Conservation (phyloP, 2,329 filamentous ascomycete genomes). For the Byssochlamys sp. region DNA sequence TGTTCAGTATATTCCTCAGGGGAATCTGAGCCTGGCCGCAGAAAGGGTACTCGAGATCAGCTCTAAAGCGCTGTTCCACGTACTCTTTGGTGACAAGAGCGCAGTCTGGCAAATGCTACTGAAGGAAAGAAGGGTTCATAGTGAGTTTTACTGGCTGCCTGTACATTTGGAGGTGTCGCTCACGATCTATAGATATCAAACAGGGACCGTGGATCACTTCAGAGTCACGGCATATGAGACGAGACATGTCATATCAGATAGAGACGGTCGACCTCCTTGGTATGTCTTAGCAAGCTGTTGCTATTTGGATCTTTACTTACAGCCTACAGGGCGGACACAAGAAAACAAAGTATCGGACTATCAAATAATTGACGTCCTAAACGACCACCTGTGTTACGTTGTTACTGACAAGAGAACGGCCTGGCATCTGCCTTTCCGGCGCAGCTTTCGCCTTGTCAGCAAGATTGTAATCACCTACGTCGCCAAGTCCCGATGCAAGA, state of each 20-base stretch:
- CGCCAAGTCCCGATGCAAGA: conserved; percentile 82
- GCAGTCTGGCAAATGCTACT: conserved; percentile 88
- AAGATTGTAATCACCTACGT: conserved; percentile 92
- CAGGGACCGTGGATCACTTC: conserved; percentile 74
- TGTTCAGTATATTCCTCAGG: conserved; percentile 73
- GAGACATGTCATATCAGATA: conserved; percentile 74
- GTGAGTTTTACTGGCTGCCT: neutral
- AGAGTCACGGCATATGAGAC: conserved; percentile 60
- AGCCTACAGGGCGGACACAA: conserved; percentile 35
- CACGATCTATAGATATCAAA: conserved; percentile 50
- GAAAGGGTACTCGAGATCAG: conserved; percentile 82
- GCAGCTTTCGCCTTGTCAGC: conserved; percentile 69
- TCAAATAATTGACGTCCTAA: conserved; percentile 75
- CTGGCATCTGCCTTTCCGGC: conserved; percentile 78
- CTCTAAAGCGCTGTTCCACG: conserved; percentile 88
- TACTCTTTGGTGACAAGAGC: conserved; percentile 92
- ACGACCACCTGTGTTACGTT: conserved; percentile 64
- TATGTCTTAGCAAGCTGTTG: conserved; percentile 19
- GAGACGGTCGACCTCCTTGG: conserved; percentile 58
- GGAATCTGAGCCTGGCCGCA: conserved; percentile 64
- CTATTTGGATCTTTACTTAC: neutral
- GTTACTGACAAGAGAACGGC: conserved; percentile 55
- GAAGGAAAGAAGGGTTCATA: conserved; percentile 64
- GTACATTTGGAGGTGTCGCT: conserved; percentile 5
- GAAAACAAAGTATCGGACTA: conserved; percentile 62